Evolutionary conservation across 495 filamentous ascomycete species (phyloP).

Genomic region (Sabuloglossum arenarium): DNA sequence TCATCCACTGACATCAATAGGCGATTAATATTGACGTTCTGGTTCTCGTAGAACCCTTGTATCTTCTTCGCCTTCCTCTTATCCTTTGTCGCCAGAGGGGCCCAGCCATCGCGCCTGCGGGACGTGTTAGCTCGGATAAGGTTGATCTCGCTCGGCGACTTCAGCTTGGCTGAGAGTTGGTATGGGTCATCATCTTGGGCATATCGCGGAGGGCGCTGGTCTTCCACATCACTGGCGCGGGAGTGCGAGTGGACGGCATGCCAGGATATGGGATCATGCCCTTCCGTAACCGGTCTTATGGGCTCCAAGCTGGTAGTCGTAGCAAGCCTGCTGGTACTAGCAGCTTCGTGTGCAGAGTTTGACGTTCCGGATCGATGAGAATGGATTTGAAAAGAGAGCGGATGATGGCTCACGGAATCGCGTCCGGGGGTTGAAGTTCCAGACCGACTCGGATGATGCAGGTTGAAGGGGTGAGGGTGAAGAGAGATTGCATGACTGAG

Average conservation of each 20-base stretch:
- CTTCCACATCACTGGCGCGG: not conserved
- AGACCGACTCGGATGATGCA: slow-evolving; percentile 1
- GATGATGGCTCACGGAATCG: not conserved
- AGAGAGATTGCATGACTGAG: not conserved
- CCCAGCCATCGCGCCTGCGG: slow-evolving; percentile 43
- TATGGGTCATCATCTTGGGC: slow-evolving; percentile 44
- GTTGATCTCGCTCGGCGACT: slow-evolving; percentile 56
- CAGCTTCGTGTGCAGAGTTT: not conserved
- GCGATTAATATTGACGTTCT: slow-evolving; percentile 85
- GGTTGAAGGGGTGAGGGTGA: not conserved
- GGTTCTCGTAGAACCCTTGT: slow-evolving; percentile 67
- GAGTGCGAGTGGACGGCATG: not conserved
- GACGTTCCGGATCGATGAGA: not conserved
- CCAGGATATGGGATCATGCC: not conserved
- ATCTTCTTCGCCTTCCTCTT: slow-evolving; percentile 36
- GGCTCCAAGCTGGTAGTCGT: not conserved
- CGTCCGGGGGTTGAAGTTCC: not conserved
- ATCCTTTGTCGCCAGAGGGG: slow-evolving; percentile 20
- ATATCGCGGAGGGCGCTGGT: not conserved
- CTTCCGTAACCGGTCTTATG: not conserved
- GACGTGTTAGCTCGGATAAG: slow-evolving; percentile 66
- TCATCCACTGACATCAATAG: slow-evolving; percentile 87
- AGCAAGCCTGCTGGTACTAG: not conserved
- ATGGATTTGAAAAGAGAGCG: not conserved
- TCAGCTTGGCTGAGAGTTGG: slow-evolving; percentile 56